These are phyloP conservation scores for Metrosideros polymorpha DNA, from an alignment of 441 rosid genomes.

Conservation along the genomic window DNA sequence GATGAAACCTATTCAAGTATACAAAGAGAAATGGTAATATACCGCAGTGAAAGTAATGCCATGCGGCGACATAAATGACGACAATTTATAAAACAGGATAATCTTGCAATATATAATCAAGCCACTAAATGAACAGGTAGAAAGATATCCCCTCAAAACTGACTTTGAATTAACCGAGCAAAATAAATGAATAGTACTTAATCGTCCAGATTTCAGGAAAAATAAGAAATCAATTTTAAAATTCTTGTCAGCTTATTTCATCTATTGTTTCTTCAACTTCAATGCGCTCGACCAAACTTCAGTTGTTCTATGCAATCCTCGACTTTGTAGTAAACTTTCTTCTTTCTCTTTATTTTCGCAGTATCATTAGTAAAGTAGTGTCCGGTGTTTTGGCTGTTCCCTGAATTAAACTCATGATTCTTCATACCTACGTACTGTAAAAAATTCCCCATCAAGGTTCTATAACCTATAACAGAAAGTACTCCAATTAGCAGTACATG, in stretches of 20 bases:
- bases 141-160: not conserved
- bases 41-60: not conserved
- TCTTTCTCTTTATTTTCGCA: not conserved
- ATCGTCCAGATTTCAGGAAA: not conserved
- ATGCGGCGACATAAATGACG: not conserved
- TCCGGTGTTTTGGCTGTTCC: not conserved
- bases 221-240: not conserved
- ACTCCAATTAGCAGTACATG: not conserved
- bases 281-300: not conserved
- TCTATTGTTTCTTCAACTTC: not conserved
- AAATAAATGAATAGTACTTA: not conserved
- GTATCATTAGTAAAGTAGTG: not conserved
- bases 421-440: not conserved
- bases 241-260: not conserved
- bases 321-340: not conserved
- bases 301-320: not conserved
- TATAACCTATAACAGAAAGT: not conserved
- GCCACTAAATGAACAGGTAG: not conserved
- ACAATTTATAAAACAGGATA: not conserved
- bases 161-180: not conserved
- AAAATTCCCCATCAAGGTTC: not conserved
- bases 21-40: not conserved
- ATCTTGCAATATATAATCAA: not conserved
- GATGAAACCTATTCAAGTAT: not conserved
- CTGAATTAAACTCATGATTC: not conserved